Evolutionary conservation across 768 basidiomycete genomes (phyloP), one percentile per base, ranked within the genome.

Genomic region (Pleurotus citrinopileatus): DNA sequence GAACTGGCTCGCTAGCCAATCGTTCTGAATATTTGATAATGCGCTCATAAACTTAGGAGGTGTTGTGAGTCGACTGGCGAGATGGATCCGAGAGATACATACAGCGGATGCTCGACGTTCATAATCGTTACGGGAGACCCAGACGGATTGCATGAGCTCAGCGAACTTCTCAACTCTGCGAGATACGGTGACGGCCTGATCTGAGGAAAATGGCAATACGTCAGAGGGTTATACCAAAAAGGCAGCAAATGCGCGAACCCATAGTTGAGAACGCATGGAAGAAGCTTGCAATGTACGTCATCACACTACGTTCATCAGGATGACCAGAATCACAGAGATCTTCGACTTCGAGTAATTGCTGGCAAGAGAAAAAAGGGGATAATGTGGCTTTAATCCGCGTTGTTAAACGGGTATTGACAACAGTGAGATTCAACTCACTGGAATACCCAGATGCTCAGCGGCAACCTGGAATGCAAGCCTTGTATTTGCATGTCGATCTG

Each of bases 191-290:
- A 98, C 93, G 3, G 91, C 89, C 68, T 97, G 95, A 62, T 98
- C 96, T 97, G 59, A 20, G 8, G 20, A 17, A 32, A 38, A 27
- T 45, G 13, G 38, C 62, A 37, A 57, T 53, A 55, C 38, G 57
- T 36, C n/a, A 29, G 42, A 3, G n/a, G 37, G 17, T 5, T 29
- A n/a, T n/a, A n/a, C n/a, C n/a, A n/a, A n/a, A n/a, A 25, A 10
- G 6, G 17, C 23, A 27, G 29, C 29, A 22, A 34, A 22, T 7
- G 38, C 17, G 69, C 82, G 47, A 59, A 95, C 95, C 93, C 88
- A 97, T 95, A 0, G 91, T 87, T 0, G 94, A 96, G 68, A 99
- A 99, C 0, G 96, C 95, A 65, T 98, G 97, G 78, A 99, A 99
- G 71, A 81, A 98, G 61, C 91, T 91, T 28, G 97, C 97, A 42